Evolutionary conservation across 345 rosid species (phyloP).

Genomic region (Eucalyptus polyanthemos): DNA sequence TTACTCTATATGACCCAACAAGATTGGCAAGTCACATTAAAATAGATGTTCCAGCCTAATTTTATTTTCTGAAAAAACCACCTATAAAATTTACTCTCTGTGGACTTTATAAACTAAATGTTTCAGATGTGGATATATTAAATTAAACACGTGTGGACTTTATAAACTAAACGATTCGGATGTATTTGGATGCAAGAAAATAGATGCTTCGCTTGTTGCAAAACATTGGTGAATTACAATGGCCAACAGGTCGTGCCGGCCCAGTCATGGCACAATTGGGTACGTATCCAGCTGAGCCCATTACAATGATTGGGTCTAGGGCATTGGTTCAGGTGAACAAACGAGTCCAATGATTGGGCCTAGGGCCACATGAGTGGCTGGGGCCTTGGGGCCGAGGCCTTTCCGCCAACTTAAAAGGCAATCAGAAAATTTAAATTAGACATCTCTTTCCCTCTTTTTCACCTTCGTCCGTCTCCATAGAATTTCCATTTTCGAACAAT

Average conservation of each 20-base stretch:
- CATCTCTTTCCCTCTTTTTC: background rate
- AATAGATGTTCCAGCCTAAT: background rate
- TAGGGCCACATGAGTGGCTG: no score
- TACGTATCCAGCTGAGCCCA: background rate
- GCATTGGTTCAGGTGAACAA: background rate
- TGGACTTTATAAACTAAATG: background rate
- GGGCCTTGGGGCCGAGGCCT: background rate
- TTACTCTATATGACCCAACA: no score
- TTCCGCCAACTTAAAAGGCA: background rate
- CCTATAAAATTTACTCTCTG: no score
- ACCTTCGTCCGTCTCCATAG: background rate
- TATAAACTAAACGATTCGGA: background rate
- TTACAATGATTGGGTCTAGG: background rate
- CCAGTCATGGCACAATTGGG: background rate
- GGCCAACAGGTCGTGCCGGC: no score
- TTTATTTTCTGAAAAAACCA: background rate
- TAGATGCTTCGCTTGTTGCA: background rate
- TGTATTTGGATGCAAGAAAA: background rate
- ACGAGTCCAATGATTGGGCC: background rate
- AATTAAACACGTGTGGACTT: background rate
- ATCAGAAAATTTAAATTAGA: background rate
- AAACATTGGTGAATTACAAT: no score
- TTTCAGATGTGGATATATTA: background rate
- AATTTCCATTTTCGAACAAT: background rate
- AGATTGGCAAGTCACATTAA: no score